Percentiles rank a stretch among this genome's conserved stretches.
Conservation (phyloP, 345 rosid species). For the Brassica cretica region DNA sequence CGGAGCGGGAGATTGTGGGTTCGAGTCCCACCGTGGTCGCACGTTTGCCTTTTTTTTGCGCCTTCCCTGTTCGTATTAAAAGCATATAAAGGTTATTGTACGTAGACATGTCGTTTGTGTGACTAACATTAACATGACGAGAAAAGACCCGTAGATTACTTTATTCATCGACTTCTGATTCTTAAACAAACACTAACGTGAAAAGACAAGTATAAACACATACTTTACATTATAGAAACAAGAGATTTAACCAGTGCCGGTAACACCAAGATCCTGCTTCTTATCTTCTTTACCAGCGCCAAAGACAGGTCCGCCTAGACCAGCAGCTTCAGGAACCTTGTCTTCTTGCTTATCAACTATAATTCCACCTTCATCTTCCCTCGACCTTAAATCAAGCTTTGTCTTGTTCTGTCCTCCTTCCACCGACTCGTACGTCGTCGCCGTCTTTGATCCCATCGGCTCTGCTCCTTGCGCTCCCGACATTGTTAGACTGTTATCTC, state of each 20-base stretch:
- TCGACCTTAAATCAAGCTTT: conserved; percentile 42
- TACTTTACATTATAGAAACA: background rate
- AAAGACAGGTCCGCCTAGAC: conserved; percentile 58
- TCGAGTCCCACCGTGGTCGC: conserved; percentile 94
- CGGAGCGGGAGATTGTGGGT: conserved; percentile 99
- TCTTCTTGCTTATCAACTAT: conserved; percentile 52
- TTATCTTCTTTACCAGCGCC: conserved; percentile 51
- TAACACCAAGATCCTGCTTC: conserved; percentile 56
- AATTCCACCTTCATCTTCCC: conserved; percentile 55
- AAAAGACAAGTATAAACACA: background rate
- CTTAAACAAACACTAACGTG: conserved; percentile 1
- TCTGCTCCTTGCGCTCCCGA: conserved; percentile 74
- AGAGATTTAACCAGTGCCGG: conserved; percentile 49
- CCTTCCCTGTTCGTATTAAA: no score
- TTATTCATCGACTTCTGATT: background rate
- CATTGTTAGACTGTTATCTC: conserved; percentile 26
- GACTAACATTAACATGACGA: no score
- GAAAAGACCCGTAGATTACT: background rate
- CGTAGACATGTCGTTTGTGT: no score
- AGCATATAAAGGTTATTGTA: no score
- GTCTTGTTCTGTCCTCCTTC: conserved; percentile 55
- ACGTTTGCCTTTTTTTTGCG: no score
- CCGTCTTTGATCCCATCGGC: conserved; percentile 57
- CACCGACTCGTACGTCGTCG: conserved; percentile 54
- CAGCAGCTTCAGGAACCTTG: conserved; percentile 55